Evolutionary conservation across 2,329 filamentous ascomycete species (phyloP).

Genomic region (Juglanconis oblonga): DNA sequence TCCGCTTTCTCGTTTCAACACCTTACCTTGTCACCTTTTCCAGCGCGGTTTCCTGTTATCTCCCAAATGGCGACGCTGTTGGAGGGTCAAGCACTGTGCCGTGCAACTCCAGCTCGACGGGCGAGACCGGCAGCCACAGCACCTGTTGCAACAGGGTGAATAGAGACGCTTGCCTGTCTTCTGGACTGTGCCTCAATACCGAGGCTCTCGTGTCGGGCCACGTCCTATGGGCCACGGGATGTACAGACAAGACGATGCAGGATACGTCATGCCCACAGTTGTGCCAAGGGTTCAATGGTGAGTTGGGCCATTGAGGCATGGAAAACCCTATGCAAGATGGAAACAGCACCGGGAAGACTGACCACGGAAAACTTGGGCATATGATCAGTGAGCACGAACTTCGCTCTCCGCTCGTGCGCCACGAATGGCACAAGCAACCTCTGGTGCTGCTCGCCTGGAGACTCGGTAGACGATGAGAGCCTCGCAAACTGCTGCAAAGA

Average conservation of each 20-base stretch:
- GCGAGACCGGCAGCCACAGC: constrained; percentile 20
- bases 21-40: neutral
- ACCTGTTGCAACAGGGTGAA: constrained; percentile 23
- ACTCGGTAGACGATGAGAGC: constrained; percentile 14
- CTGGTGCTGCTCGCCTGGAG: constrained; percentile 23
- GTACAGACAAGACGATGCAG: constrained; percentile 22
- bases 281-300: constrained; percentile 13
- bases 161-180: constrained; percentile 22
- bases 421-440: constrained; percentile 19
- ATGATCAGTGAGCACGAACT: neutral
- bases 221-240: constrained; percentile 21
- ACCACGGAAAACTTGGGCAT: neutral
- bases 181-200: constrained; percentile 23
- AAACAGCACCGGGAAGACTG: neutral
- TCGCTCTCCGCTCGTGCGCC: constrained; percentile 9
- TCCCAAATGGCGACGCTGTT: neutral
- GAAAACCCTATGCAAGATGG: neutral
- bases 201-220: constrained; percentile 18
- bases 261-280: constrained; percentile 23
- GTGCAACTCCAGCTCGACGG: constrained; percentile 22
- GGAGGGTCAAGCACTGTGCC: neutral
- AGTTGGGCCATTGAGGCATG: neutral
- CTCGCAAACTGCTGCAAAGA: constrained; percentile 20
- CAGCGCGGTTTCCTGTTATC: constrained; percentile 1
- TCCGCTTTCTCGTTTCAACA: neutral